phyloP scores from a whole-genome alignment of 177 flowering plant species.

The Tripterygium wilfordii region DNA sequence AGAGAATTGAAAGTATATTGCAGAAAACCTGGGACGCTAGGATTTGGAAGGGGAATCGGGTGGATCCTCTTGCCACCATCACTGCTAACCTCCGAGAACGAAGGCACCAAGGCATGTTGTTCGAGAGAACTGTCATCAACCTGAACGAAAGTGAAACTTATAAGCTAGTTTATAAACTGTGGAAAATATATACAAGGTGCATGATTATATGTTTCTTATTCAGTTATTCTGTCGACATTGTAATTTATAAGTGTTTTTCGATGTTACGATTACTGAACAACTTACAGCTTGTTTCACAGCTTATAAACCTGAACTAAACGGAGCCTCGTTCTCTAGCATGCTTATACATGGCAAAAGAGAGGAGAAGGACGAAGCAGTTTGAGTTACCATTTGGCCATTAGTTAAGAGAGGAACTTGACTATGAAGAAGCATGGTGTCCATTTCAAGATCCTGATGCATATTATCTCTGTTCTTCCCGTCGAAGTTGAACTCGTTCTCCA shows the following conservation, averaged over 20 bases:
- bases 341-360: no score
- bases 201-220: no score
- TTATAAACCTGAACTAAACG: no score
- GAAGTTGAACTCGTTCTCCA: conserved; percentile 1
- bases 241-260: no score
- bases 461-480: neutral
- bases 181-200: no score
- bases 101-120: neutral
- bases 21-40: neutral
- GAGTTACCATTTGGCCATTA: neutral
- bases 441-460: neutral
- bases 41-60: neutral
- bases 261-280: no score
- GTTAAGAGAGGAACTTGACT: neutral
- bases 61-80: neutral
- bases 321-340: no score
- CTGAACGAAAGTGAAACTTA: no score
- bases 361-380: neutral
- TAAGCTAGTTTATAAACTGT: no score
- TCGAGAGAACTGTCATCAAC: conserved; percentile 1
- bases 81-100: neutral
- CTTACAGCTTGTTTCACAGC: no score
- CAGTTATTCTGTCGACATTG: no score
- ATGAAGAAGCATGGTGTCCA: neutral
- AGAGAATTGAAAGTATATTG: neutral